Conservation (phyloP, 2,329 filamentous ascomycete species). For the Akanthomyces dipterigenus region DNA sequence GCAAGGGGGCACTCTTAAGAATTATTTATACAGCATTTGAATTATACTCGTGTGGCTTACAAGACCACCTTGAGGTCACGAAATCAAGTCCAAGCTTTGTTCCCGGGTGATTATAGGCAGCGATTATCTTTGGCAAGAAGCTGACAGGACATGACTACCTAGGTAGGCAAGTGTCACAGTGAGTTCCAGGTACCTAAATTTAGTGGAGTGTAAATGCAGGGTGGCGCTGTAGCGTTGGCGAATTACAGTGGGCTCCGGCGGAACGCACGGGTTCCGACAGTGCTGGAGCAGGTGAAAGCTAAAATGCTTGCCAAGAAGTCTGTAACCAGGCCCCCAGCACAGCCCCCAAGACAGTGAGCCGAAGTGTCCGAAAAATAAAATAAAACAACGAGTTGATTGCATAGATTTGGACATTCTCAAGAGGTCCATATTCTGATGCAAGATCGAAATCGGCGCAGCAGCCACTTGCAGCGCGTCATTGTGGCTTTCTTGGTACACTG, state of each 20-base stretch:
- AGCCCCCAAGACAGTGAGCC: background rate
- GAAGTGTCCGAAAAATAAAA: background rate
- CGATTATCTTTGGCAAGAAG: too few relatives aligned
- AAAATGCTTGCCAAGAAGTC: too few relatives aligned
- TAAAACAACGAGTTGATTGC: too few relatives aligned
- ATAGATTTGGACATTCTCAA: too few relatives aligned
- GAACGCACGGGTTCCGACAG: background rate
- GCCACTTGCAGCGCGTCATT: background rate
- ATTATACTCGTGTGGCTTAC: background rate
- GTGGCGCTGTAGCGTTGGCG: background rate
- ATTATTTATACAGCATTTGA: background rate
- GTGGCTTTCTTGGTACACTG: background rate
- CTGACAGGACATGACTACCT: too few relatives aligned
- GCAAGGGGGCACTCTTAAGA: slow-evolving; percentile 9
- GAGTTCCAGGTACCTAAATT: background rate
- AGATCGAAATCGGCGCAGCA: too few relatives aligned
- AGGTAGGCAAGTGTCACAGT: too few relatives aligned
- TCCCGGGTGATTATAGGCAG: too few relatives aligned
- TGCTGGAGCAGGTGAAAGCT: too few relatives aligned
- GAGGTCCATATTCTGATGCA: too few relatives aligned
- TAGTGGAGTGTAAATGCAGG: background rate
- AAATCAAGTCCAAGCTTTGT: background rate
- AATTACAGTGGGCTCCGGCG: background rate
- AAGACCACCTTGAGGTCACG: too few relatives aligned
- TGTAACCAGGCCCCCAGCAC: too few relatives aligned